Percentiles rank a stretch among this genome's conserved stretches.
phyloP scores from a whole-genome alignment of 2,329 filamentous ascomycete genomes.

The Celoporthe dispersa region DNA sequence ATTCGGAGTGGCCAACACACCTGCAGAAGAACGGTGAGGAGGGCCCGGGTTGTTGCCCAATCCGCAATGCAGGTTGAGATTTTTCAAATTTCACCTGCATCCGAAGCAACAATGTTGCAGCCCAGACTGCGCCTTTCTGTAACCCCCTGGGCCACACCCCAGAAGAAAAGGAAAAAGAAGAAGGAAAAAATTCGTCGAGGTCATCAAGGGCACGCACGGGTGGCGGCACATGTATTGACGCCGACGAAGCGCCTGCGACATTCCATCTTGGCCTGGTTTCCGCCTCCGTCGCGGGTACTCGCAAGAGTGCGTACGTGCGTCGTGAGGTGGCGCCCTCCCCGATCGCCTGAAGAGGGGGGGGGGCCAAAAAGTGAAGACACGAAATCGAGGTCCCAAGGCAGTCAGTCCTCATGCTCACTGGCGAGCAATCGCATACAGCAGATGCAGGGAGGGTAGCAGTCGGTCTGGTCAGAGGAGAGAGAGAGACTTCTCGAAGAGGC shows the following conservation, averaged over 20 bases:
- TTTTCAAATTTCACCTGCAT: constrained; percentile 15
- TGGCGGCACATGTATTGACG: constrained; percentile 19
- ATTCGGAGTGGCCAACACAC: constrained; percentile 19
- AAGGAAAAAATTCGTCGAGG: neutral
- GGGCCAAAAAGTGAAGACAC: neutral
- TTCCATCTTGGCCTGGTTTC: constrained; percentile 19
- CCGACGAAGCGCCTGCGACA: constrained; percentile 15
- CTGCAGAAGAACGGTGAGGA: constrained; percentile 30
- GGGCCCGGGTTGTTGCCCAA: constrained; percentile 10
- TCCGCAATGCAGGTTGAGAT: constrained; percentile 13
- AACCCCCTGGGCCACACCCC: neutral
- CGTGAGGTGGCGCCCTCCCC: constrained; percentile 13
- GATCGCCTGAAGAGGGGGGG: neutral
- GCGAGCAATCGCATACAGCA: constrained; percentile 5
- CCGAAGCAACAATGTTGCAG: constrained; percentile 11
- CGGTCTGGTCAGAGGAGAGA: constrained; percentile 8
- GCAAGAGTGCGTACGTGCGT: constrained; percentile 11
- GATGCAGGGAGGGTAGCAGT: constrained; percentile 21
- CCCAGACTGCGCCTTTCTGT: neutral
- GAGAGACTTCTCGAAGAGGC: constrained; percentile 7
- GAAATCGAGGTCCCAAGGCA: constrained; percentile 10
- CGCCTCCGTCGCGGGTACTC: constrained; percentile 17
- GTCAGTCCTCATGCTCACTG: neutral
- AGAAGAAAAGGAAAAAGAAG: too few relatives aligned
- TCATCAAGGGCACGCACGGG: constrained; percentile 2